Conservation (phyloP, 345 rosid species). For the Citrus reticulata region DNA sequence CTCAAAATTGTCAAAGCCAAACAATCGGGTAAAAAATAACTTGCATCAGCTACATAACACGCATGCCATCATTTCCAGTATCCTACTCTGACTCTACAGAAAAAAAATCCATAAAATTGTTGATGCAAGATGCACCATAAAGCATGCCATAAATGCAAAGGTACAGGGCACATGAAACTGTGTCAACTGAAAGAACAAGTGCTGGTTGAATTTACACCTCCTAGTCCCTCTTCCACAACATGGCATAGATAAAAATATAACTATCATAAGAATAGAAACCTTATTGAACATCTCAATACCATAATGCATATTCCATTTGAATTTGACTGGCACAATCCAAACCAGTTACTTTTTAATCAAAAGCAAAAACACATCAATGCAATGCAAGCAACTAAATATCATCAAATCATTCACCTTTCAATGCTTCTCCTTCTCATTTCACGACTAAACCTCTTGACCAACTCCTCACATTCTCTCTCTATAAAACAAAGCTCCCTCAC, state of each 20-base stretch:
- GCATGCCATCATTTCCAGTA: background rate
- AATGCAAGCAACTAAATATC: background rate
- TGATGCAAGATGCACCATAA: background rate
- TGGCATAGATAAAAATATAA: background rate
- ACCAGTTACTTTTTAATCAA: background rate
- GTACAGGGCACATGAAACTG: background rate
- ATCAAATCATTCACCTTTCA: slow-evolving; percentile 37
- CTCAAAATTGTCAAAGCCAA: background rate
- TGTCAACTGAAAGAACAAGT: background rate
- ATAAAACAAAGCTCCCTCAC: slow-evolving; percentile 78
- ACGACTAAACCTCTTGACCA: slow-evolving; percentile 54
- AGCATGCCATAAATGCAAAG: background rate
- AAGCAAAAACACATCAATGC: background rate
- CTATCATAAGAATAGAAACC: background rate
- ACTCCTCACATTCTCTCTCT: slow-evolving; percentile 75
- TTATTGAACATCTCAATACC: background rate
- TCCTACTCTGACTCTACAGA: background rate
- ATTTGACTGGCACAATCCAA: background rate
- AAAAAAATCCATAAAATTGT: background rate
- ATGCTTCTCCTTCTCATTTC: slow-evolving; percentile 42
- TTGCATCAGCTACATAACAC: background rate
- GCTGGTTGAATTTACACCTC: background rate
- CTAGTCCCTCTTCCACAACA: background rate
- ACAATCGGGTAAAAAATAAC: background rate
- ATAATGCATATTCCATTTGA: background rate